phyloP scores from a whole-genome alignment of 306 rosid species.

The Citrullus amarus region DNA sequence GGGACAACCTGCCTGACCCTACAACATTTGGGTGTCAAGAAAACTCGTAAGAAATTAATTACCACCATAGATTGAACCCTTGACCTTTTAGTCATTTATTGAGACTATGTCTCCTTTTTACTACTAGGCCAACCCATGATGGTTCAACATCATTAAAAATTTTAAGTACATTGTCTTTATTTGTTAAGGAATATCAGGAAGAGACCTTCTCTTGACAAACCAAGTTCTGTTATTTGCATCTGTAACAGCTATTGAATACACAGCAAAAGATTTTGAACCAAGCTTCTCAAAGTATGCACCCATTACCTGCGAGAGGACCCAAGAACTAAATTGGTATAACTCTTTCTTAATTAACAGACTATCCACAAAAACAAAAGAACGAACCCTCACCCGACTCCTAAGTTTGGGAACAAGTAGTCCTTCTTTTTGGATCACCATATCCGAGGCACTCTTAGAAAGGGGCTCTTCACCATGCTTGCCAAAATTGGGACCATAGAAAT shows the following conservation, averaged over 20 bases:
- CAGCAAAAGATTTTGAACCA: constrained; percentile 90
- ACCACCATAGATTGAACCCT: no score
- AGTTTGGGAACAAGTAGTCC: constrained; percentile 67
- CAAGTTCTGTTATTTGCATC: constrained; percentile 77
- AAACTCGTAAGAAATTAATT: no score
- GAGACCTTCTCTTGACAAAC: constrained; percentile 92
- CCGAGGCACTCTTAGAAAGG: constrained; percentile 42
- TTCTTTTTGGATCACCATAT: constrained; percentile 40
- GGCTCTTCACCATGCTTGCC: constrained; percentile 38
- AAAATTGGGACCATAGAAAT: constrained; percentile 50
- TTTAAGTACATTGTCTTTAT: not conserved
- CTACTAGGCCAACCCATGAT: no score
- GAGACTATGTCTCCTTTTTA: no score
- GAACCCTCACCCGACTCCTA: constrained; percentile 61
- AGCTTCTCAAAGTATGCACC: constrained; percentile 90
- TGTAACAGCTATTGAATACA: constrained; percentile 82
- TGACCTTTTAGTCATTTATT: no score
- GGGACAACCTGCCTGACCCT: no score
- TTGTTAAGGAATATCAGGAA: constrained; percentile 14
- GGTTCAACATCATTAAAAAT: not conserved
- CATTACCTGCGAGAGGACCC: constrained; percentile 49
- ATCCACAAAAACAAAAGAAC: constrained; percentile 10
- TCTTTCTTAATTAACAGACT: not conserved
- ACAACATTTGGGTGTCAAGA: no score
- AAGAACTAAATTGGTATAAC: constrained; percentile 12